Conservation (phyloP, 148 eudicot species). For the Rhododendron mucronatum region DNA sequence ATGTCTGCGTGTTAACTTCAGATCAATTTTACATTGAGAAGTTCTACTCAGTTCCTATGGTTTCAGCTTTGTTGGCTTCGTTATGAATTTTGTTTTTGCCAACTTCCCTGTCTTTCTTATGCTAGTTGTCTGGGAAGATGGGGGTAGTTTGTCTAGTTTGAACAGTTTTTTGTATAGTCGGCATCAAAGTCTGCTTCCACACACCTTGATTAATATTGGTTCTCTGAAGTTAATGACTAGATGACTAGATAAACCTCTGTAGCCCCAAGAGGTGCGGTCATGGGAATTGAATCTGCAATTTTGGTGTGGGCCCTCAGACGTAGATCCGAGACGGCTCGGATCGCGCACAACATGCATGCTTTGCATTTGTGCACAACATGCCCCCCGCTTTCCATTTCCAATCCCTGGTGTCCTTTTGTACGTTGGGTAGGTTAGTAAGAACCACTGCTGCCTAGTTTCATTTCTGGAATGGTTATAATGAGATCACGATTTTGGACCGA, state of each 20-base stretch:
- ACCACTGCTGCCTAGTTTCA: not conserved
- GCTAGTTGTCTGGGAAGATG: not conserved
- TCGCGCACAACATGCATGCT: no score
- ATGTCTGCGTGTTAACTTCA: not conserved
- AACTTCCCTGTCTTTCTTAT: not conserved
- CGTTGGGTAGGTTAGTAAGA: not conserved
- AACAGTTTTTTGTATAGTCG: no score
- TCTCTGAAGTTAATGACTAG: not conserved
- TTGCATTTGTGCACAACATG: no score
- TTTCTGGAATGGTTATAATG: not conserved
- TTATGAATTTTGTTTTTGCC: no score
- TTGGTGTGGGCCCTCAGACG: not conserved
- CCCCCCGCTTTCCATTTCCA: not conserved
- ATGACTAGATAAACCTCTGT: not conserved
- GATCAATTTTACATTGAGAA: not conserved
- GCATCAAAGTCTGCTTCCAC: no score
- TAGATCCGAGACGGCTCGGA: no score
- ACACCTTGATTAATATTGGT: no score
- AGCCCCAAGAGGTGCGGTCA: not conserved
- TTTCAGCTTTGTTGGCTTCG: not conserved
- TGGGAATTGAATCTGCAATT: not conserved
- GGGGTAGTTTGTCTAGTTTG: no score
- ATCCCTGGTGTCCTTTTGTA: not conserved
- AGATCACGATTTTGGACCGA: not conserved
- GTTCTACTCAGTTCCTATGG: not conserved